phyloP scores from a whole-genome alignment of 1,284 basidiomycete species.

The Pseudozyma sp. region DNA sequence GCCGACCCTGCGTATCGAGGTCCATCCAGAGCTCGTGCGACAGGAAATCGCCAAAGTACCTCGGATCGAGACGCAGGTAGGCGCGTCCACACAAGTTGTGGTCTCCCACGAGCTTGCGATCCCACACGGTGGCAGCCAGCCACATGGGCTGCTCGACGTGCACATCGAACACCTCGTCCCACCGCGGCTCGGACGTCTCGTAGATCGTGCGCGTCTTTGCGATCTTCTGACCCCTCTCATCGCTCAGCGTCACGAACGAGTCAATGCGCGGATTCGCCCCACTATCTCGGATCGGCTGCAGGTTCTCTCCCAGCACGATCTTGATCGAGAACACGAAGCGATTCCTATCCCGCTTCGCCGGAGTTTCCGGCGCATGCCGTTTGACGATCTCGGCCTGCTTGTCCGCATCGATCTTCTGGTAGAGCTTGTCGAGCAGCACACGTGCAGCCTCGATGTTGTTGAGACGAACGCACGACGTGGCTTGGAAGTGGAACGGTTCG shows the following conservation, averaged over 20 bases:
- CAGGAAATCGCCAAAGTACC: slow-evolving; percentile 86
- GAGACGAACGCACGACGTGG: slow-evolving; percentile 89
- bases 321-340: slow-evolving; percentile 91
- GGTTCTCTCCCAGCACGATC: slow-evolving; percentile 75
- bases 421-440: slow-evolving; percentile 90
- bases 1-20: slow-evolving; percentile 85
- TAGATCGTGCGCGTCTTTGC: slow-evolving; percentile 97
- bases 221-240: slow-evolving; percentile 87
- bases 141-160: slow-evolving; percentile 84
- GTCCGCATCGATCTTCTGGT: slow-evolving; percentile 90
- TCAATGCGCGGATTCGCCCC: slow-evolving; percentile 71
- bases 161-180: slow-evolving; percentile 97
- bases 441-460: slow-evolving; percentile 97
- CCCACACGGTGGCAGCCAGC: slow-evolving; percentile 94
- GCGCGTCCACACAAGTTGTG: slow-evolving; percentile 86
- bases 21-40: slow-evolving; percentile 93
- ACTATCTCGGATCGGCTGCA: slow-evolving; percentile 55
- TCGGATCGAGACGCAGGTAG: slow-evolving; percentile 90
- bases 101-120: slow-evolving; percentile 79
- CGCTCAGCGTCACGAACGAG: slow-evolving; percentile 92
- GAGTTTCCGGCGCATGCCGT: slow-evolving; percentile 71
- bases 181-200: slow-evolving; percentile 87
- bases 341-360: slow-evolving; percentile 55
- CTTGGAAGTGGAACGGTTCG: slow-evolving; percentile 91
- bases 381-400: slow-evolving; percentile 78